A percentile compares a stretch with the other conserved stretches of the same genome.
These are phyloP conservation scores for Trichomonas vaginalis DNA, from an alignment of 208 protist genomes.

Conservation along the genomic window DNA sequence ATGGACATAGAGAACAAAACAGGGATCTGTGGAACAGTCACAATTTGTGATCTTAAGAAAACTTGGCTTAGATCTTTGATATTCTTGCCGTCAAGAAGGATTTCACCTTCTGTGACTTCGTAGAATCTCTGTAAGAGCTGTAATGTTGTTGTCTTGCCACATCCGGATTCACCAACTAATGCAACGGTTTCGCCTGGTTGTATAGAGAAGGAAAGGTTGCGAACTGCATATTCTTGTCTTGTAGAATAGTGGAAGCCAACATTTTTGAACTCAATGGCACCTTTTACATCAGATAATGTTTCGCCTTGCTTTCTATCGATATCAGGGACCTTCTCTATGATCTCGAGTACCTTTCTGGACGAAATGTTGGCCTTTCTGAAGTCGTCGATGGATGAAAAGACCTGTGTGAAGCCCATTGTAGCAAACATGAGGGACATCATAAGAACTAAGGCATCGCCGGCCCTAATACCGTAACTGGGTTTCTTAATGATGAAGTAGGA, in stretches of 20 bases:
- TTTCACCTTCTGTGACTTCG: background rate
- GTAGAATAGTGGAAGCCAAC: background rate
- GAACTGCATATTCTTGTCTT: background rate
- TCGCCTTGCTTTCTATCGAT: background rate
- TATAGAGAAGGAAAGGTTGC: background rate
- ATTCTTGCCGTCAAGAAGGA: background rate
- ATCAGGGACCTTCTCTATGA: background rate
- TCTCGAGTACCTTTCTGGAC: background rate
- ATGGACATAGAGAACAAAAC: constrained; percentile 41
- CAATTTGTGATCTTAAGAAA: constrained; percentile 20
- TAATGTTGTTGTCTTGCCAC: constrained; percentile 1
- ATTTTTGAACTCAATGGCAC: background rate
- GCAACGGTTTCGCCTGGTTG: background rate
- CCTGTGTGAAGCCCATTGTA: background rate
- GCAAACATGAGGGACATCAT: background rate
- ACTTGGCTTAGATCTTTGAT: background rate
- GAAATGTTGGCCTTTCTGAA: background rate
- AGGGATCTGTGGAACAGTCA: constrained; percentile 38
- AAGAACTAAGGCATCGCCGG: background rate
- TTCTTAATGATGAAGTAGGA: background rate
- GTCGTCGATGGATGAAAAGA: background rate
- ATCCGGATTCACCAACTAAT: background rate
- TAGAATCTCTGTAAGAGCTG: constrained; percentile 4
- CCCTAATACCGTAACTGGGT: background rate
- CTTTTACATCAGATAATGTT: background rate